Conservation (phyloP, 2,329 filamentous ascomycete species). For the Domatiomyces globalis region DNA sequence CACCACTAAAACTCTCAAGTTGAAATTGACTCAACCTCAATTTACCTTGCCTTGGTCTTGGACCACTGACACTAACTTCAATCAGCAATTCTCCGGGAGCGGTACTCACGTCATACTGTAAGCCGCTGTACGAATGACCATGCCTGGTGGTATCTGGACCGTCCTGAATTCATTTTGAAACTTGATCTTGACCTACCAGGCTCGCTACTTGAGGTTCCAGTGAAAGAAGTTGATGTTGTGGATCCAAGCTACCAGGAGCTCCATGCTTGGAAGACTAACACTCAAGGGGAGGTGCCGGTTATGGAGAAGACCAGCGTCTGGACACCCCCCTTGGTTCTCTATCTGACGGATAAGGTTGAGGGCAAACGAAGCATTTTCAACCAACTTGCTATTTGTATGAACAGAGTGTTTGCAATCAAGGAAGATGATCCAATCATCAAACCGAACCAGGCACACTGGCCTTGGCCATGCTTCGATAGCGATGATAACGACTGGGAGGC, state of each 20-base stretch:
- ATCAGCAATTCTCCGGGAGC: not conserved
- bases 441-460: constrained; percentile 5
- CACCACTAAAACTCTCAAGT: too few relatives aligned
- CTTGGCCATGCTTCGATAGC: constrained; percentile 6
- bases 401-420: constrained; percentile 5
- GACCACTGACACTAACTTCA: not conserved
- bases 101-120: not conserved
- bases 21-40: too few relatives aligned
- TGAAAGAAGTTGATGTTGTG: constrained; percentile 1
- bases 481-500: constrained; percentile 8
- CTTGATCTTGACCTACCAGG: not conserved
- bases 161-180: not conserved
- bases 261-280: constrained; percentile 5
- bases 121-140: not conserved
- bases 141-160: not conserved
- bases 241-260: constrained; percentile 4
- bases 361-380: constrained; percentile 1
- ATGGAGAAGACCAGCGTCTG: constrained; percentile 3
- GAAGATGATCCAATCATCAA: constrained; percentile 2
- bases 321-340: constrained; percentile 11
- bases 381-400: constrained; percentile 2
- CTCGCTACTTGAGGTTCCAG: constrained; percentile 3
- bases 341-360: constrained; percentile 5
- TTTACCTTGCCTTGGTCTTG: not conserved
- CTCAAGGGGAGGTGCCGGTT: constrained; percentile 1